Percentiles rank a stretch among this genome's conserved stretches.
These are phyloP conservation scores for Chalciporus chontae DNA, from an alignment of 768 basidiomycete genomes.

Conservation along the genomic window DNA sequence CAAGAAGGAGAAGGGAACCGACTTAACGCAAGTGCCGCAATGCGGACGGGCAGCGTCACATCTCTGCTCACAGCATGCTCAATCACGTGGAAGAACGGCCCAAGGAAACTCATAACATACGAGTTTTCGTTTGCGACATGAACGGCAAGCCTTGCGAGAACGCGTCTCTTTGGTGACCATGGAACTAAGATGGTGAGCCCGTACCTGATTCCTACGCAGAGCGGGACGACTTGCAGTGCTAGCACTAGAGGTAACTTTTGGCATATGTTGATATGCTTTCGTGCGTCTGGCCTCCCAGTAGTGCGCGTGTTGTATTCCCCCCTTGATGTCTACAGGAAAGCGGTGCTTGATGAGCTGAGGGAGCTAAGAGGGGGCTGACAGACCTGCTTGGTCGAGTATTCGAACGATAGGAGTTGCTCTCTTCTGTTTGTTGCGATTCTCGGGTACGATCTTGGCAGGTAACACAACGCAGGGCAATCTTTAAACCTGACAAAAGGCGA, in stretches of 20 bases:
- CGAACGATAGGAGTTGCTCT: neutral
- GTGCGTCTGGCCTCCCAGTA: neutral
- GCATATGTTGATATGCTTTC: conserved; percentile 44
- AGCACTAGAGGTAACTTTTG: conserved; percentile 48
- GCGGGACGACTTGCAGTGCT: conserved; percentile 49
- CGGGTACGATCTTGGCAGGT: neutral
- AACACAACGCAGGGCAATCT: too few species aligned
- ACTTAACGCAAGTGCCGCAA: conserved; percentile 84
- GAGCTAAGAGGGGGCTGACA: neutral
- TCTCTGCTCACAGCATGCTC: conserved; percentile 49
- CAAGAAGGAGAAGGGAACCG: conserved; percentile 27
- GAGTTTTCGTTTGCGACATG: conserved; percentile 82
- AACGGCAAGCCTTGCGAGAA: conserved; percentile 60
- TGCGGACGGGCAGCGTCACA: conserved; percentile 86
- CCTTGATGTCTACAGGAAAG: conserved; percentile 3
- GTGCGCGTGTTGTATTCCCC: neutral
- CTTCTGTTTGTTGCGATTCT: too few species aligned
- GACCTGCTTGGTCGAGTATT: neutral
- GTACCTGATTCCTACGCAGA: conserved; percentile 76
- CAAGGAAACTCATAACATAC: conserved; percentile 39
- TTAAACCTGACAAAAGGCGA: too few species aligned
- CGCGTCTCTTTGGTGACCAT: conserved; percentile 8
- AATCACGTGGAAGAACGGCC: neutral
- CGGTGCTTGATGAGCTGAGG: neutral
- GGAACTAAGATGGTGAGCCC: conserved; percentile 3